Evolutionary conservation across 202 grass and related monocot species (phyloP).

Genomic region (Cymbopogon flexuosus): DNA sequence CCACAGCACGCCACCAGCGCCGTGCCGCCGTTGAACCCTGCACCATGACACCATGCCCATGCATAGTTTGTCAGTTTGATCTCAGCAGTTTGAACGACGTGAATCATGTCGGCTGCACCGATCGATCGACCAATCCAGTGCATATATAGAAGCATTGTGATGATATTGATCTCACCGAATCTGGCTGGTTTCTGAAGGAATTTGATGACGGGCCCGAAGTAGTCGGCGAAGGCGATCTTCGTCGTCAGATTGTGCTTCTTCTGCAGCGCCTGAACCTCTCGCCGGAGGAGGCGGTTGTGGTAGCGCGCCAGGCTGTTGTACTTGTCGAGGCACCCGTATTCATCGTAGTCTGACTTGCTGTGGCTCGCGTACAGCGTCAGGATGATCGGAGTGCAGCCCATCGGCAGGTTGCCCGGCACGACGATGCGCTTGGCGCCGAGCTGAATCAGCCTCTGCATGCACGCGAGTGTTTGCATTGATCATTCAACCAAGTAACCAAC

Average conservation of each 20-base stretch:
- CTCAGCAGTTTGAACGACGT: no score
- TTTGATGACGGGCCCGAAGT: constrained; percentile 8
- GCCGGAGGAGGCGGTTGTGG: constrained; percentile 15
- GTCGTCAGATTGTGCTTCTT: background rate
- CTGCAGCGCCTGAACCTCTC: no score
- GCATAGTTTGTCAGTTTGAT: no score
- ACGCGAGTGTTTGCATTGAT: no score
- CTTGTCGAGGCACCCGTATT: constrained; percentile 26
- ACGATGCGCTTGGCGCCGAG: background rate
- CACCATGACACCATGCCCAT: background rate
- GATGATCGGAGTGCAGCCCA: constrained; percentile 17
- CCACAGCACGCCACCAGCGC: constrained; percentile 26
- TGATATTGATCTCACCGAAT: constrained; percentile 19
- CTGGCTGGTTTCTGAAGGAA: constrained; percentile 19
- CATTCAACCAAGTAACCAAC: no score
- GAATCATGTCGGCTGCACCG: no score
- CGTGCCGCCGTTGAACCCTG: background rate
- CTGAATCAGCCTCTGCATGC: no score
- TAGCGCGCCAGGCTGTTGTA: constrained; percentile 9
- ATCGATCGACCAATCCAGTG: no score
- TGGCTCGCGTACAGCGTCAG: constrained; percentile 21
- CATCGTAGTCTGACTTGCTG: background rate
- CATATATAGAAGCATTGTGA: no score
- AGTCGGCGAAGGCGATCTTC: constrained; percentile 35
- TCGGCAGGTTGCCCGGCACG: constrained; percentile 28